Evolutionary conservation across 371 early-diverging fungal genomes (phyloP).

Genomic region (Mucor racemosus): DNA sequence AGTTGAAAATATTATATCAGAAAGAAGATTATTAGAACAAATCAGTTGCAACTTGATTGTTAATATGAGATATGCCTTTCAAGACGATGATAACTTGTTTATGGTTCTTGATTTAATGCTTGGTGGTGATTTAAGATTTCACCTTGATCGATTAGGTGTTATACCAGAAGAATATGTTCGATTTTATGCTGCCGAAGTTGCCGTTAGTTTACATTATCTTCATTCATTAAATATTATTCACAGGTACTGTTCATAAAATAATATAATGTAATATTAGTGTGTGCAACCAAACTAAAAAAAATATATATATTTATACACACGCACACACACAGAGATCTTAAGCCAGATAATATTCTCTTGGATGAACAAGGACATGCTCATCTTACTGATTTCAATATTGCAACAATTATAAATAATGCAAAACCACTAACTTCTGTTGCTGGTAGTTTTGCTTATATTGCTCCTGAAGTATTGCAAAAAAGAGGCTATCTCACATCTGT

Average conservation of each 20-base stretch:
- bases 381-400: constrained; percentile 91
- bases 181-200: constrained; percentile 84
- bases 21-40: constrained; percentile 60
- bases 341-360: constrained; percentile 93
- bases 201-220: constrained; percentile 70
- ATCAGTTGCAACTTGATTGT: constrained; percentile 60
- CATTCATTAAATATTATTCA: constrained; percentile 71
- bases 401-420: constrained; percentile 44
- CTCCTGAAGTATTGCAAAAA: constrained; percentile 78
- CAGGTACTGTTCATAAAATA: constrained; percentile 20
- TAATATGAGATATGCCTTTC: constrained; percentile 81
- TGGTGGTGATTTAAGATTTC: constrained; percentile 90
- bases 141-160: constrained; percentile 65
- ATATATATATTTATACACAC: neutral
- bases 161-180: constrained; percentile 76
- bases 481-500: constrained; percentile 74
- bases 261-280: neutral
- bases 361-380: constrained; percentile 87
- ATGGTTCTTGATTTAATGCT: constrained; percentile 85
- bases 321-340: constrained; percentile 70
- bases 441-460: constrained; percentile 81
- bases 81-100: constrained; percentile 81
- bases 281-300: constrained; percentile 6
- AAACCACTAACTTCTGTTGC: constrained; percentile 70
- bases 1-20: constrained; percentile 63